phyloP scores from a whole-genome alignment of 352 stramenopile species.

The Phytophthora tentaculata region DNA sequence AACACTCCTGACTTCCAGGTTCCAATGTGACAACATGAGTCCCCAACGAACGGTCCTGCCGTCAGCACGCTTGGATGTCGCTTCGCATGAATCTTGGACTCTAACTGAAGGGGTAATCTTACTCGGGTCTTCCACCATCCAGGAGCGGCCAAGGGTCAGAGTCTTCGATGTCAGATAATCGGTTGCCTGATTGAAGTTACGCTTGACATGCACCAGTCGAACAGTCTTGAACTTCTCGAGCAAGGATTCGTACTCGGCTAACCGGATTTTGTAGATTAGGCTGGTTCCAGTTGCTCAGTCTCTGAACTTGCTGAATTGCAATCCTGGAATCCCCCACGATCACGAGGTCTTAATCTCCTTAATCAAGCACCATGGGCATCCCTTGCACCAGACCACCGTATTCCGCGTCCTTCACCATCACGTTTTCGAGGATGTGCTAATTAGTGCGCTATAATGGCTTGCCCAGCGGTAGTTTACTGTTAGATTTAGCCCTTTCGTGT shows the following conservation, averaged over 20 bases:
- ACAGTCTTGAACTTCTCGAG: constrained; percentile 1
- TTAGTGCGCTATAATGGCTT: no score
- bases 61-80: no score
- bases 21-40: no score
- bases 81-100: constrained; percentile 1
- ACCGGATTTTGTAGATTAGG: neutral
- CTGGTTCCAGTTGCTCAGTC: constrained; percentile 12
- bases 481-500: no score
- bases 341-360: constrained; percentile 1
- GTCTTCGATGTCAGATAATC: neutral
- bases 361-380: neutral
- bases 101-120: neutral
- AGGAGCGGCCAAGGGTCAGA: neutral
- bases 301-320: constrained; percentile 6
- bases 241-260: constrained; percentile 1
- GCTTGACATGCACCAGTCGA: constrained; percentile 11
- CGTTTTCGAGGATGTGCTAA: constrained; percentile 1
- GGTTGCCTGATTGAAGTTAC: constrained; percentile 7
- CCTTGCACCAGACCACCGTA: no score
- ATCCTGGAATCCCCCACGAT: constrained; percentile 6
- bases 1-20: no score
- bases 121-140: neutral
- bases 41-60: no score
- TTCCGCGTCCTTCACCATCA: constrained; percentile 4
- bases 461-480: no score